Conservation (phyloP, 805 yeast species). For the Saccharomycopsis babjevae region DNA sequence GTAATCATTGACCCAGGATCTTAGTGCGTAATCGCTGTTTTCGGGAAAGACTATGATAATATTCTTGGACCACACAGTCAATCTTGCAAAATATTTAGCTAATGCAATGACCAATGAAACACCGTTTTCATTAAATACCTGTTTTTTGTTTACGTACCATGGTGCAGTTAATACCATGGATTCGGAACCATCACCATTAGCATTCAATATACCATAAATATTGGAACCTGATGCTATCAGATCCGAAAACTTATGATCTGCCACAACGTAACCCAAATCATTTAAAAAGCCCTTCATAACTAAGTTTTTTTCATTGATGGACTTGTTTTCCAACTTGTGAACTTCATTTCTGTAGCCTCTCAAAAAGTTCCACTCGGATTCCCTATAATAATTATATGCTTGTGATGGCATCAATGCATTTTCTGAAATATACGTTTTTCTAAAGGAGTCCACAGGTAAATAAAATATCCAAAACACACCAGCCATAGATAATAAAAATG, state of each 20-base stretch:
- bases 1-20: slow-evolving; percentile 91
- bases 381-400: slow-evolving; percentile 84
- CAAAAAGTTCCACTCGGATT: slow-evolving; percentile 86
- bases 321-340: slow-evolving; percentile 26
- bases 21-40: slow-evolving; percentile 54
- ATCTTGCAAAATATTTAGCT: slow-evolving; percentile 68
- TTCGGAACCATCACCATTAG: slow-evolving; percentile 93
- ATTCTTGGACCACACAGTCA: slow-evolving; percentile 95
- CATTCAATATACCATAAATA: slow-evolving; percentile 76
- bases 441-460: slow-evolving; percentile 70
- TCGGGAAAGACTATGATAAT: slow-evolving; percentile 77
- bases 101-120: slow-evolving; percentile 61
- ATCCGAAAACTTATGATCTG: slow-evolving; percentile 31
- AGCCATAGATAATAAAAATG: slow-evolving; percentile 31
- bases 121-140: slow-evolving; percentile 63
- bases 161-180: slow-evolving; percentile 88
- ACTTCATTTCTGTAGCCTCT: slow-evolving; percentile 71
- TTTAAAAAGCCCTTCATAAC: slow-evolving; percentile 49
- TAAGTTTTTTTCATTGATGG: slow-evolving; percentile 32
- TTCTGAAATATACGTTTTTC: slow-evolving; percentile 83
- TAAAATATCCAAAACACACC: slow-evolving; percentile 50
- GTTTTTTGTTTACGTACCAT: slow-evolving; percentile 60
- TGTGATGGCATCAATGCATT: slow-evolving; percentile 97
- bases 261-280: slow-evolving; percentile 63
- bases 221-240: slow-evolving; percentile 30